phyloP scores from a whole-genome alignment of 257 asterid species.

The Cruciata laevipes region DNA sequence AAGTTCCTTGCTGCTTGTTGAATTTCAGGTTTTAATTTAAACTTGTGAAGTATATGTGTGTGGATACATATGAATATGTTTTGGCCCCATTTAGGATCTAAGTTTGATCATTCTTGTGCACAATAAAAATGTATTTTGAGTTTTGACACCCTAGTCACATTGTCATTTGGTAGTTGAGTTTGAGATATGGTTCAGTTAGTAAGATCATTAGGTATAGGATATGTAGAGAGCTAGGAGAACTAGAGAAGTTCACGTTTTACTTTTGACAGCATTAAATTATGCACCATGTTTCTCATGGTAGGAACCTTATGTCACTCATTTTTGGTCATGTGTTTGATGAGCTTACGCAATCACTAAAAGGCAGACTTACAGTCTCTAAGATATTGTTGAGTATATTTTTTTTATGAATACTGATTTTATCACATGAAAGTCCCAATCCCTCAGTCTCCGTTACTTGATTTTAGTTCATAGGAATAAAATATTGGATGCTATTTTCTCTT shows the following conservation, averaged over 20 bases:
- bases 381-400: neutral
- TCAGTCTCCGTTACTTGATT: neutral
- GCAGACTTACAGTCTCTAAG: neutral
- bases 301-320: neutral
- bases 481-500: neutral
- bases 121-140: neutral
- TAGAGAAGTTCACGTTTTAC: neutral
- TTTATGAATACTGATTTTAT: neutral
- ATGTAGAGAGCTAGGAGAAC: neutral
- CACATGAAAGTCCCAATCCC: neutral
- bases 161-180: no score
- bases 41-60: neutral
- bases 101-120: neutral
- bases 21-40: neutral
- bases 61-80: neutral
- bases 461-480: neutral
- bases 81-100: neutral
- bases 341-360: neutral
- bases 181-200: no score
- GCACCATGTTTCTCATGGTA: neutral
- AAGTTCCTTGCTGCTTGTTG: slow-evolving; percentile 20
- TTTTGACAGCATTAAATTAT: neutral
- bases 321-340: neutral
- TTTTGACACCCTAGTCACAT: neutral
- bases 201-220: neutral